Evolutionary conservation across 768 basidiomycete species (phyloP).

Genomic region (Collybiopsis confluens): DNA sequence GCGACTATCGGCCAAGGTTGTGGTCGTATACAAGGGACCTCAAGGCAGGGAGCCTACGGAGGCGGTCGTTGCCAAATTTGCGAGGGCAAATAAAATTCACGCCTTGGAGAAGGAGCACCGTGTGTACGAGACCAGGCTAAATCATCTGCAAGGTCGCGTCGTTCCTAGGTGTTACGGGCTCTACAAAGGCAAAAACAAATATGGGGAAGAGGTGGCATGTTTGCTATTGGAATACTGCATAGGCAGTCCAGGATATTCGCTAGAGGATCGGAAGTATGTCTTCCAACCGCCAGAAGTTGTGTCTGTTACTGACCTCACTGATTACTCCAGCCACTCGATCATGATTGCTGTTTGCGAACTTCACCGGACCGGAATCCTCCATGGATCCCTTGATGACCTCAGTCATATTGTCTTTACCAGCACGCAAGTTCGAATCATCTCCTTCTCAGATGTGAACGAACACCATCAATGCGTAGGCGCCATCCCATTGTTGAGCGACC

Average conservation of each 20-base stretch:
- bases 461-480: slow-evolving; percentile 24
- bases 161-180: slow-evolving; percentile 36
- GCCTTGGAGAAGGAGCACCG: slow-evolving; percentile 27
- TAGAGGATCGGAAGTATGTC: slow-evolving; percentile 21
- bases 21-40: background rate
- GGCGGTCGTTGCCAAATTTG: slow-evolving; percentile 30
- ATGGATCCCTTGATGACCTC: slow-evolving; percentile 26
- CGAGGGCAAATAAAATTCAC: slow-evolving; percentile 19
- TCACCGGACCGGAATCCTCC: slow-evolving; percentile 31
- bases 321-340: slow-evolving; percentile 22
- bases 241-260: slow-evolving; percentile 12
- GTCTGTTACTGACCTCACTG: background rate
- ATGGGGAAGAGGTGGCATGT: slow-evolving; percentile 23
- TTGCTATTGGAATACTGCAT: slow-evolving; percentile 36
- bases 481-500: slow-evolving; percentile 10
- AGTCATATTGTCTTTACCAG: slow-evolving; percentile 28
- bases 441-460: slow-evolving; percentile 27
- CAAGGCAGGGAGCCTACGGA: background rate
- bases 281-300: too few species aligned
- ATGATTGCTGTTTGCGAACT: slow-evolving; percentile 29
- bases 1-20: background rate
- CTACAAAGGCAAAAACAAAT: slow-evolving; percentile 23
- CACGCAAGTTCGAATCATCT: slow-evolving; percentile 29
- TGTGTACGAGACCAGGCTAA: slow-evolving; percentile 29
- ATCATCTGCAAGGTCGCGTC: slow-evolving; percentile 30